phyloP scores from a whole-genome alignment of 352 stramenopile genomes.

The Phytophthora fragariae region DNA sequence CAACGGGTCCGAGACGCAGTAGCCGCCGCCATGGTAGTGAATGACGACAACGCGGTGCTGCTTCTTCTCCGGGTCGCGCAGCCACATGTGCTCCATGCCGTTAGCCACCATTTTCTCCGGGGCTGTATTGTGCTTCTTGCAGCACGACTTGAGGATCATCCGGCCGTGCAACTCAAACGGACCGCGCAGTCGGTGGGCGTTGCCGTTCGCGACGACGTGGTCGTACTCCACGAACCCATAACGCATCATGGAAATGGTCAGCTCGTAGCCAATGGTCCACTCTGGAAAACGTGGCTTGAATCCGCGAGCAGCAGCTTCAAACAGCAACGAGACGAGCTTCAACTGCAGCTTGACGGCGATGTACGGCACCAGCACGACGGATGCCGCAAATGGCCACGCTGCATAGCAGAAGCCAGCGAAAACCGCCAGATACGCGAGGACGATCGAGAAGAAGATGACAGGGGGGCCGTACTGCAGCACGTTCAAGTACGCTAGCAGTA shows the following conservation, averaged over 20 bases:
- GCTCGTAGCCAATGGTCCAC: slow-evolving; percentile 52
- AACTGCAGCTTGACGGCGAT: slow-evolving; percentile 38
- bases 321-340: slow-evolving; percentile 32
- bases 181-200: slow-evolving; percentile 39
- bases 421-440: slow-evolving; percentile 22
- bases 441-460: slow-evolving; percentile 12
- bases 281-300: slow-evolving; percentile 42
- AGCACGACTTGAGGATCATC: slow-evolving; percentile 34
- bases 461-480: not conserved
- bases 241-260: slow-evolving; percentile 45
- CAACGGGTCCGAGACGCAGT: slow-evolving; percentile 41
- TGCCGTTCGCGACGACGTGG: slow-evolving; percentile 35
- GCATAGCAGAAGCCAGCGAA: slow-evolving; percentile 31
- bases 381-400: slow-evolving; percentile 31
- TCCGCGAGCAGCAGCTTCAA: slow-evolving; percentile 20
- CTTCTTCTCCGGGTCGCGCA: slow-evolving; percentile 31
- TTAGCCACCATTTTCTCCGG: slow-evolving; percentile 38
- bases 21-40: slow-evolving; percentile 59
- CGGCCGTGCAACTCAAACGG: slow-evolving; percentile 38
- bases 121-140: slow-evolving; percentile 27
- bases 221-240: slow-evolving; percentile 46
- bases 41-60: slow-evolving; percentile 49
- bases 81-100: slow-evolving; percentile 52
- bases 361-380: slow-evolving; percentile 30
- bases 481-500: too few species aligned